phyloP scores from a whole-genome alignment of 495 filamentous ascomycete genomes.

The Penicillium antarcticum region DNA sequence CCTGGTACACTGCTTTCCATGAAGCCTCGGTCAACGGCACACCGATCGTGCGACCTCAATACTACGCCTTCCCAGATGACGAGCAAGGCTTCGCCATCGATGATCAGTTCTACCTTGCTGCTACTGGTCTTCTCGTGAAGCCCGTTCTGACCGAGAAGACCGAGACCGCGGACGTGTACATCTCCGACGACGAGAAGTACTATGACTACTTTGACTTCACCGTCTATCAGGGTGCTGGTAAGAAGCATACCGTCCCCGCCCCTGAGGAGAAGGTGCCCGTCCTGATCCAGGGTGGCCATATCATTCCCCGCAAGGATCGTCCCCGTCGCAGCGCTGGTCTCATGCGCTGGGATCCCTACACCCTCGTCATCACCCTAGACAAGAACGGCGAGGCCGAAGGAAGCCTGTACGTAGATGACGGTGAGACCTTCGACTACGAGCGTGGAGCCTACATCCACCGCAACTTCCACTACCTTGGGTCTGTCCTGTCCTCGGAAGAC shows the following conservation, averaged over 20 bases:
- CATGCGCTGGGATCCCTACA: constrained; percentile 94
- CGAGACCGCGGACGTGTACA: constrained; percentile 72
- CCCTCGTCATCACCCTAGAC: constrained; percentile 74
- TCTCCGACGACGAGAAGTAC: constrained; percentile 83
- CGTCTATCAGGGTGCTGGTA: constrained; percentile 64
- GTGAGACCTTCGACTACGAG: constrained; percentile 86
- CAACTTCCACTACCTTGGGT: constrained; percentile 60
- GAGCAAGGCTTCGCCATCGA: constrained; percentile 83
- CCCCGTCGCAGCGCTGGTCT: constrained; percentile 80
- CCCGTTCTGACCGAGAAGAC: constrained; percentile 77
- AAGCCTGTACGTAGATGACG: constrained; percentile 86
- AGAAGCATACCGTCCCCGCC: constrained; percentile 63
- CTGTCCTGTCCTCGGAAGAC: constrained; percentile 50
- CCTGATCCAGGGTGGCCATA: constrained; percentile 87
- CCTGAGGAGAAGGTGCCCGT: constrained; percentile 83
- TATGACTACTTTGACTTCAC: constrained; percentile 92
- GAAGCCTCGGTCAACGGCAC: constrained; percentile 77
- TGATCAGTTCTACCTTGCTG: constrained; percentile 88
- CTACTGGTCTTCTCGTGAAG: constrained; percentile 82
- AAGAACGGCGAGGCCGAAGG: constrained; percentile 73
- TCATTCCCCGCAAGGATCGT: constrained; percentile 84
- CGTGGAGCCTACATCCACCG: constrained; percentile 83
- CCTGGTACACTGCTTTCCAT: constrained; percentile 97
- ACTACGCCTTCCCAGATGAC: constrained; percentile 84
- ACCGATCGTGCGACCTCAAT: constrained; percentile 87